Evolutionary conservation across 176 grass and related monocot genomes (phyloP).

Genomic region (Bonia amplexicaulis): DNA sequence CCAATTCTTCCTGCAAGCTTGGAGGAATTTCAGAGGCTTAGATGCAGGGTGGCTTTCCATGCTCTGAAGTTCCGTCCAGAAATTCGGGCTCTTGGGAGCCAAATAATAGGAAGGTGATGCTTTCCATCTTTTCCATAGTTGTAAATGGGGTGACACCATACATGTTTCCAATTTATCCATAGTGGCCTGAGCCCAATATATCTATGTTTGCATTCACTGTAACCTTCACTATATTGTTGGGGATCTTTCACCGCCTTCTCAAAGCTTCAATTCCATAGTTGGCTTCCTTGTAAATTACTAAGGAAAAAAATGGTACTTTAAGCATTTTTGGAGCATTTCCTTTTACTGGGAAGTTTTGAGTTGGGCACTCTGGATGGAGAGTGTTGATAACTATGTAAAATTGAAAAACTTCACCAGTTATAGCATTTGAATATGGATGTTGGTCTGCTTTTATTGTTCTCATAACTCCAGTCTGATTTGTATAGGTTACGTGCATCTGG

Average conservation of each 20-base stretch:
- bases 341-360: background rate
- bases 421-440: conserved; percentile 5
- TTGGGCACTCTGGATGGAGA: background rate
- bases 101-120: conserved; percentile 71
- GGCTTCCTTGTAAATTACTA: conserved; percentile 14
- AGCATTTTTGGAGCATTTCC: background rate
- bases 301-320: background rate
- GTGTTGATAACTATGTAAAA: background rate
- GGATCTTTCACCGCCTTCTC: background rate
- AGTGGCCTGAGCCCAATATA: background rate
- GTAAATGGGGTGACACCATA: background rate
- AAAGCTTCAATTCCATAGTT: conserved; percentile 2
- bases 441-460: conserved; percentile 6
- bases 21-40: conserved; percentile 90
- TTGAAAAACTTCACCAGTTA: background rate
- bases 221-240: background rate
- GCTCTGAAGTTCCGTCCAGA: conserved; percentile 85
- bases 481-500: conserved; percentile 77
- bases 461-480: conserved; percentile 1
- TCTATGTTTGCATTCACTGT: background rate
- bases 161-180: background rate
- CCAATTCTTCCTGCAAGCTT: conserved; percentile 71
- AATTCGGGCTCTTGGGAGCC: conserved; percentile 73
- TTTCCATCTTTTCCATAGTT: conserved; percentile 11
- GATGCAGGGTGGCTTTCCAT: conserved; percentile 87